phyloP scores from a whole-genome alignment of 108 stramenopile genomes.

The Chaetoceros muelleri region DNA sequence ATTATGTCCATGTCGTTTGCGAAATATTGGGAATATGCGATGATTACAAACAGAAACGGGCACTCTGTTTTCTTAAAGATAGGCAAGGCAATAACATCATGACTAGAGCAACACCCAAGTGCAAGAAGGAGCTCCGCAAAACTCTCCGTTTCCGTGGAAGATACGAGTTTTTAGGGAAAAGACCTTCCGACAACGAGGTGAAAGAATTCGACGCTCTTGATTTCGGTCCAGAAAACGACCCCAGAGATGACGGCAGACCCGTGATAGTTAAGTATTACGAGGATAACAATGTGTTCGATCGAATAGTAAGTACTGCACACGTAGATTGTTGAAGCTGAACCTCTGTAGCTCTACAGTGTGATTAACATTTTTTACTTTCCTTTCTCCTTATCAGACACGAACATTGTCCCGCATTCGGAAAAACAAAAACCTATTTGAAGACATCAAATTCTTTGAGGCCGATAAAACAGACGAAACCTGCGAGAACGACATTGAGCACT shows the following conservation, averaged over 20 bases:
- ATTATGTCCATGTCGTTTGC: slow-evolving; percentile 46
- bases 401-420: slow-evolving; percentile 12
- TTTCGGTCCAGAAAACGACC: slow-evolving; percentile 27
- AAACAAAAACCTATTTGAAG: slow-evolving; percentile 36
- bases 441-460: slow-evolving; percentile 32
- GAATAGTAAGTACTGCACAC: slow-evolving; percentile 25
- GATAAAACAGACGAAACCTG: slow-evolving; percentile 11
- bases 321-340: too few relatives aligned
- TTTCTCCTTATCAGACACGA: slow-evolving; percentile 4
- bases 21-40: slow-evolving; percentile 54
- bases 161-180: slow-evolving; percentile 50
- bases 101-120: slow-evolving; percentile 51
- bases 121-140: slow-evolving; percentile 31
- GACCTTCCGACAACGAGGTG: slow-evolving; percentile 7
- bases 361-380: not conserved
- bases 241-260: slow-evolving; percentile 24
- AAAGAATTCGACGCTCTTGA: slow-evolving; percentile 63
- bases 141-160: slow-evolving; percentile 60
- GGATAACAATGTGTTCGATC: slow-evolving; percentile 17
- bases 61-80: slow-evolving; percentile 39
- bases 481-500: slow-evolving; percentile 16
- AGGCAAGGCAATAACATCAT: slow-evolving; percentile 26
- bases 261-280: slow-evolving; percentile 59
- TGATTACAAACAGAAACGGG: slow-evolving; percentile 54
- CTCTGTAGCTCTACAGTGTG: not conserved